A percentile compares a stretch with the other conserved stretches of the same genome.
Evolutionary conservation across 1,284 basidiomycete genomes (phyloP).

Genomic region (Sanghuangporus baumii): DNA sequence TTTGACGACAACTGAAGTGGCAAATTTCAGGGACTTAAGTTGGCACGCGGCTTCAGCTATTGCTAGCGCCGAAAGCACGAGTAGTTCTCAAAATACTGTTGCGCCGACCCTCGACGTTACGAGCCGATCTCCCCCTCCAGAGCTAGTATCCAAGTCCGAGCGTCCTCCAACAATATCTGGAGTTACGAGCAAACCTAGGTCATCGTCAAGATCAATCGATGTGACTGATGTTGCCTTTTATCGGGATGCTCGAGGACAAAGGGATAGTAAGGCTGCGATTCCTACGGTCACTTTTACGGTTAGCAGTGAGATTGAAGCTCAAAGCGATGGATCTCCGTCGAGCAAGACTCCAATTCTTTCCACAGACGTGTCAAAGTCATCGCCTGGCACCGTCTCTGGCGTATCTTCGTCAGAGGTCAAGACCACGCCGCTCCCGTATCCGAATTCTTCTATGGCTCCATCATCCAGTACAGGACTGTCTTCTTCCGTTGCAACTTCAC

Average conservation of each 20-base stretch:
- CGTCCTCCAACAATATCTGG: slow-evolving; percentile 19
- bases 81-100: not conserved
- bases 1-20: slow-evolving; percentile 22
- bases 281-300: slow-evolving; percentile 52
- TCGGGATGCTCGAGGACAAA: slow-evolving; percentile 49
- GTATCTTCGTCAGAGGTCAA: not conserved
- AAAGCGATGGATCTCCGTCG: not conserved
- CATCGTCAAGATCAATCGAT: slow-evolving; percentile 54
- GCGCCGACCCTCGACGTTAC: slow-evolving; percentile 21
- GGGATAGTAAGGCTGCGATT: slow-evolving; percentile 37
- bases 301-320: slow-evolving; percentile 59
- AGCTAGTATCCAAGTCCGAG: slow-evolving; percentile 22
- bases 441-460: not conserved
- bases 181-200: slow-evolving; percentile 25
- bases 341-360: not conserved
- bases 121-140: slow-evolving; percentile 53
- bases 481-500: not conserved
- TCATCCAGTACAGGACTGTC: not conserved
- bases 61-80: not conserved
- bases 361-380: not conserved
- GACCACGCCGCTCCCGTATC: not conserved
- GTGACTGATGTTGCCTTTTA: slow-evolving; percentile 71
- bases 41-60: slow-evolving; percentile 44
- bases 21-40: slow-evolving; percentile 40
- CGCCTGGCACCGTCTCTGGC: not conserved